A percentile compares a stretch with the other conserved stretches of the same genome.
Evolutionary conservation across 2,329 filamentous ascomycete species (phyloP).

Genomic region (Seiridium unicorne): DNA sequence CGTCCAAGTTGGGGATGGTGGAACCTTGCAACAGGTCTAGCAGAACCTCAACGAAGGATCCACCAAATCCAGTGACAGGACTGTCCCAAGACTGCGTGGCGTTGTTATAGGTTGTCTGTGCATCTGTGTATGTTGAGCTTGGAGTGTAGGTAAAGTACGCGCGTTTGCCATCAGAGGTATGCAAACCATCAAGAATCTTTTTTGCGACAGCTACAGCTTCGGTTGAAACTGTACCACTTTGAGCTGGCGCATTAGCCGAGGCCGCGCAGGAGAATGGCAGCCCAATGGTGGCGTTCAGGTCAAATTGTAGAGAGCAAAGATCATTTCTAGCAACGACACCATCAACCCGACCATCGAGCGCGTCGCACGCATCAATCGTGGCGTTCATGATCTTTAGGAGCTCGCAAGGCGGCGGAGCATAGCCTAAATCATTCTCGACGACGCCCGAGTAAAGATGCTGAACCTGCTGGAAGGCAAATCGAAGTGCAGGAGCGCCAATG

Average conservation of each 20-base stretch:
- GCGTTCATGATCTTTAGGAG: slow-evolving; percentile 50
- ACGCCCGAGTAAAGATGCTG: slow-evolving; percentile 35
- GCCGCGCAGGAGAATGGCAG: slow-evolving; percentile 31
- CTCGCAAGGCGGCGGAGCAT: slow-evolving; percentile 42
- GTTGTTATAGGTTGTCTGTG: slow-evolving; percentile 28
- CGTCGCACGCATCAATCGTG: slow-evolving; percentile 53
- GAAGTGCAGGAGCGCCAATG: slow-evolving; percentile 44
- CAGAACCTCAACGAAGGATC: slow-evolving; percentile 38
- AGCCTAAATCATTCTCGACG: slow-evolving; percentile 37
- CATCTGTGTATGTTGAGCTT: slow-evolving; percentile 30
- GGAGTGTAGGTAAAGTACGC: slow-evolving; percentile 35
- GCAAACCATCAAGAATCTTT: slow-evolving; percentile 31
- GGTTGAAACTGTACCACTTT: slow-evolving; percentile 28
- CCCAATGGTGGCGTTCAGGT: slow-evolving; percentile 29
- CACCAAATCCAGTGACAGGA: slow-evolving; percentile 28
- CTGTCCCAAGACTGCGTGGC: slow-evolving; percentile 30
- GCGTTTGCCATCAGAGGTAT: slow-evolving; percentile 29
- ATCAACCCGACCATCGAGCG: slow-evolving; percentile 52
- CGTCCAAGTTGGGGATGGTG: slow-evolving; percentile 40
- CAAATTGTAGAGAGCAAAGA: slow-evolving; percentile 31
- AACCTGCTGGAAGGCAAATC: slow-evolving; percentile 40
- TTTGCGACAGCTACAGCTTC: slow-evolving; percentile 28
- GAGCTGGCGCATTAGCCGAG: slow-evolving; percentile 26
- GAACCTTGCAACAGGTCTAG: slow-evolving; percentile 36
- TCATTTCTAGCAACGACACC: slow-evolving; percentile 45